Percentiles rank a stretch among this genome's conserved stretches.
Evolutionary conservation across 2,329 filamentous ascomycete species (phyloP).

Genomic region (Pleurostoma richardsiae): DNA sequence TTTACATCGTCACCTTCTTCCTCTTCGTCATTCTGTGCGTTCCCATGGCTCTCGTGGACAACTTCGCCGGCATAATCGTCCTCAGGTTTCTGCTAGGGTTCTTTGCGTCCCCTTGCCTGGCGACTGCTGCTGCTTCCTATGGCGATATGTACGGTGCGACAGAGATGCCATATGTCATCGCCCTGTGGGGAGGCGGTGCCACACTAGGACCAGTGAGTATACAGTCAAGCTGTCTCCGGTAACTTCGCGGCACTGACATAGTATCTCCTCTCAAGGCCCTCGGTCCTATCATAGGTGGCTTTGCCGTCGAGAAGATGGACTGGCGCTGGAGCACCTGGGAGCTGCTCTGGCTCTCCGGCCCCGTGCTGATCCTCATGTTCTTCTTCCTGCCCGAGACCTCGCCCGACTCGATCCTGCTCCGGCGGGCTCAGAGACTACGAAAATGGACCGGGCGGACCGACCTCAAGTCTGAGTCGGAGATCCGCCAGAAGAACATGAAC

Average conservation of each 20-base stretch:
- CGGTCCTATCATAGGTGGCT: conserved; percentile 44
- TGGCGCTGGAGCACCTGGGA: conserved; percentile 62
- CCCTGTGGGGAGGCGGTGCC: conserved; percentile 6
- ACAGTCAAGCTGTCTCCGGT: not conserved
- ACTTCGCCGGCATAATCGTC: conserved; percentile 45
- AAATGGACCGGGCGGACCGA: conserved; percentile 48
- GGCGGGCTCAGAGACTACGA: conserved; percentile 55
- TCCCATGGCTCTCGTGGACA: conserved; percentile 37
- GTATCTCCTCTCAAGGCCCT: conserved; percentile 4
- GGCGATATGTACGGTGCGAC: conserved; percentile 14
- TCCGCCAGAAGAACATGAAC: conserved; percentile 52
- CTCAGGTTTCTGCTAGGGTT: conserved; percentile 49
- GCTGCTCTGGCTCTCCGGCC: conserved; percentile 36
- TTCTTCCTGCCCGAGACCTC: conserved; percentile 53
- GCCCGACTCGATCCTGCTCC: conserved; percentile 52
- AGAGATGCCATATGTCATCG: conserved; percentile 11
- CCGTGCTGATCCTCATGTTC: conserved; percentile 35
- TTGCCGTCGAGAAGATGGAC: conserved; percentile 52
- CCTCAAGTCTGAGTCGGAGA: conserved; percentile 58
- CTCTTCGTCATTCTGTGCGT: conserved; percentile 45
- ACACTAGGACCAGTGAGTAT: not conserved
- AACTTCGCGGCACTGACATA: no score
- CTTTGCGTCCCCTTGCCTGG: conserved; percentile 22
- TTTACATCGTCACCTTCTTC: conserved; percentile 41
- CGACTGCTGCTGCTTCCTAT: conserved; percentile 13